phyloP scores from a whole-genome alignment of 2,329 filamentous ascomycete genomes.

The Paraphoma sp. region DNA sequence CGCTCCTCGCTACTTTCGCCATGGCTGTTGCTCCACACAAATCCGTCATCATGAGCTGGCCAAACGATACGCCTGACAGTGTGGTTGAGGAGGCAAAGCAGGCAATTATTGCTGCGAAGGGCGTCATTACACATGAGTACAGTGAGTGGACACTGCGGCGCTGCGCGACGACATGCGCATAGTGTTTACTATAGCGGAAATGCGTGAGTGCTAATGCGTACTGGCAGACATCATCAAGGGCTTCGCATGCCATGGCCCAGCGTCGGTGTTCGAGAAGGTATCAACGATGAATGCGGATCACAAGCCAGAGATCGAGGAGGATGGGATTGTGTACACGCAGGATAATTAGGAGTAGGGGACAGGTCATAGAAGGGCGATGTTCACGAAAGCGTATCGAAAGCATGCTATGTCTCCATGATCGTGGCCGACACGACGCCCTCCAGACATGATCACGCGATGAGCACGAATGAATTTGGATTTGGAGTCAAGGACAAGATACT shows the following conservation, averaged over 20 bases:
- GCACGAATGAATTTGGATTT: neutral
- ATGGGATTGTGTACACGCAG: slow-evolving; percentile 66
- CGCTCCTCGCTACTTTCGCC: slow-evolving; percentile 65
- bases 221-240: slow-evolving; percentile 64
- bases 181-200: neutral
- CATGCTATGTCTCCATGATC: neutral
- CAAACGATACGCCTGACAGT: slow-evolving; percentile 69
- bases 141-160: slow-evolving; percentile 34
- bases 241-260: slow-evolving; percentile 77
- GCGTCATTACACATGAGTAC: slow-evolving; percentile 82
- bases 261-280: slow-evolving; percentile 71
- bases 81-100: slow-evolving; percentile 75
- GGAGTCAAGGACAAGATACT: neutral
- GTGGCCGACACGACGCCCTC: neutral
- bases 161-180: neutral
- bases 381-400: too few relatives aligned
- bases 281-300: slow-evolving; percentile 67
- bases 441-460: neutral
- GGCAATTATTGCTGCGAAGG: slow-evolving; percentile 68
- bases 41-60: slow-evolving; percentile 80
- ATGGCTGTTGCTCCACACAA: slow-evolving; percentile 69
- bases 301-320: slow-evolving; percentile 75
- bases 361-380: too few relatives aligned
- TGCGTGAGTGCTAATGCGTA: neutral
- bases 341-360: slow-evolving; percentile 13